phyloP scores from a whole-genome alignment of 2,329 filamentous ascomycete species.

The Hypoxylon sp. region DNA sequence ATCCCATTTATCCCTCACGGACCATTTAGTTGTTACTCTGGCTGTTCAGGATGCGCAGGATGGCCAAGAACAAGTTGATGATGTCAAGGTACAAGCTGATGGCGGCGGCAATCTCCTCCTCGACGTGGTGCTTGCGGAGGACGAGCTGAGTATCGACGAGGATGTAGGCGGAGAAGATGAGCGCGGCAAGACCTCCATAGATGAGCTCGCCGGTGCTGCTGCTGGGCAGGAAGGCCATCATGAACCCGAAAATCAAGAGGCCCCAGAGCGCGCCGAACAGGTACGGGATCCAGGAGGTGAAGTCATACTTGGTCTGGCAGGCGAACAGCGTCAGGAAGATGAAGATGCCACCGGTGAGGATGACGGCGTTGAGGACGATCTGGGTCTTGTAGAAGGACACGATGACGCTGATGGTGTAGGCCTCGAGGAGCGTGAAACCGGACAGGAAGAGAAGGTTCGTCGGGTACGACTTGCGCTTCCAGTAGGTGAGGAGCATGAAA shows the following conservation, averaged over 20 bases:
- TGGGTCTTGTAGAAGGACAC: slow-evolving; percentile 86
- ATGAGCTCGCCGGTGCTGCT: slow-evolving; percentile 83
- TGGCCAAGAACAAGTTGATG: slow-evolving; percentile 96
- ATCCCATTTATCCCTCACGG: background rate
- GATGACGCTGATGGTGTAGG: slow-evolving; percentile 91
- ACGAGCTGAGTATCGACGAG: slow-evolving; percentile 96
- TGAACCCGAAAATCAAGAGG: slow-evolving; percentile 90
- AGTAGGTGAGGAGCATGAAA: slow-evolving; percentile 89
- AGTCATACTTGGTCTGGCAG: slow-evolving; percentile 98
- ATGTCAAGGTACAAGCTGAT: slow-evolving; percentile 96
- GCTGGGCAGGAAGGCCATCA: slow-evolving; percentile 87
- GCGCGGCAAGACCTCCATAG: slow-evolving; percentile 81
- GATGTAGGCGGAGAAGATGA: slow-evolving; percentile 95
- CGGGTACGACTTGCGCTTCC: slow-evolving; percentile 95
- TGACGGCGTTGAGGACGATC: slow-evolving; percentile 88
- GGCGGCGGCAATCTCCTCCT: slow-evolving; percentile 95
- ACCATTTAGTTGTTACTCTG: slow-evolving; percentile 83
- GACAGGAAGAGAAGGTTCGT: slow-evolving; percentile 92
- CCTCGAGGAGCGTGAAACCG: slow-evolving; percentile 90
- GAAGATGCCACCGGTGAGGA: slow-evolving; percentile 87
- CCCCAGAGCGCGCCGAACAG: slow-evolving; percentile 92
- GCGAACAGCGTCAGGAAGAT: slow-evolving; percentile 85
- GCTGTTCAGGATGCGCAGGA: slow-evolving; percentile 94
- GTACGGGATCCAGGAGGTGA: slow-evolving; percentile 96
- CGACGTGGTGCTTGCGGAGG: slow-evolving; percentile 94